Evolutionary conservation across 805 yeast species (phyloP), one percentile per base, ranked within the genome.

Genomic region (Candida ulmi): DNA sequence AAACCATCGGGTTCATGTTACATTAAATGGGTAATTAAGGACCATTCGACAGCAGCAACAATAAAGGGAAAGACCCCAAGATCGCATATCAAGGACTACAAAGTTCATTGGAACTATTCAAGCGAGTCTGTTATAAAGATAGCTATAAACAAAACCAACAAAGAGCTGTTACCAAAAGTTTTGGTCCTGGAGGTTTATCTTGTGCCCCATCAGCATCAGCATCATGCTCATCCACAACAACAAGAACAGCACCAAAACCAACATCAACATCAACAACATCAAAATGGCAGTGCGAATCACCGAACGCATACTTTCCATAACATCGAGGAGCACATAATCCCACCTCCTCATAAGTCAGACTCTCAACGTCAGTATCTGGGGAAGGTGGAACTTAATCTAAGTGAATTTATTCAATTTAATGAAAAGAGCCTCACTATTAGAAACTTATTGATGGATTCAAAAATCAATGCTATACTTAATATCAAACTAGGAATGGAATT

Each of bases 391-490:
- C 62, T 91, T 26, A 83, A 88, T 52, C 55, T 90, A 31, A 63
- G 91, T 0, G 95, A 88, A 50, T 87, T 81, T 57, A 72, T 82
- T 5, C 60, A 63, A 21, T 59, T 49, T 47, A 76, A 73, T 39
- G 66, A 69, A 25, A 42, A 45, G 18, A 11, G 23, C 3, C 69
- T 76, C 4, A 67, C 80, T 2, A 70, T 82, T 45, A 68, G 85
- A 45, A 88, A 83, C 50, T 62, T 91, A 33, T 65, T 91, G 28
- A 81, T 81, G 51, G 74, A 86, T 21, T 83, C 95, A 2, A 86
- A 87, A 48, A 78, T 91, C 16, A 91, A 91, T 58, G 81, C 95
- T 2, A 83, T 87, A n/a, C 60, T 83, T 30, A 80, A 73, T 43
- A 44, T 87, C 31, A 70, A 80, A 2, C 63, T 85, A n/a, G 65